Conservation (phyloP, 2,329 filamentous ascomycete species). For the Monosporascus ibericus region DNA sequence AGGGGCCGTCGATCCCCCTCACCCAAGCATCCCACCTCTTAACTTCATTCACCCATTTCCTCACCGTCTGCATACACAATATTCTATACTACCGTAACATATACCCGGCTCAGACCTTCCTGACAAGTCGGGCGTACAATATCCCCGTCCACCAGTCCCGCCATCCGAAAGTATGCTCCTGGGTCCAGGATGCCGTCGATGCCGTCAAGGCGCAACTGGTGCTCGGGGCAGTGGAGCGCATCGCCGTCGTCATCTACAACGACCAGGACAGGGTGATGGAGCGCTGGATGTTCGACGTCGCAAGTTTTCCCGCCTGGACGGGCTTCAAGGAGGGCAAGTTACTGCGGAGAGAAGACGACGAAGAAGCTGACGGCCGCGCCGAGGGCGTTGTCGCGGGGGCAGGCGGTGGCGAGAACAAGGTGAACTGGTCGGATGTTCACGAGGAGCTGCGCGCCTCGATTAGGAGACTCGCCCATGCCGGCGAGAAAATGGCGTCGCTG, state of each 20-base stretch:
- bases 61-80: constrained; percentile 77
- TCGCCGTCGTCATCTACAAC: constrained; percentile 41
- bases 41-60: constrained; percentile 68
- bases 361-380: constrained; percentile 8
- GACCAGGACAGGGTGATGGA: constrained; percentile 42
- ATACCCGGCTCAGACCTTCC: constrained; percentile 73
- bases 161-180: constrained; percentile 78
- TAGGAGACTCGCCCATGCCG: constrained; percentile 54
- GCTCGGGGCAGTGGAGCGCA: constrained; percentile 40
- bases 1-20: constrained; percentile 23
- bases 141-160: constrained; percentile 78
- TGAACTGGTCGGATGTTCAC: constrained; percentile 57
- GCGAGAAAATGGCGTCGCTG: constrained; percentile 49
- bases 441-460: constrained; percentile 68
- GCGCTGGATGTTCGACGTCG: constrained; percentile 56
- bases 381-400: constrained; percentile 2
- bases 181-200: constrained; percentile 74
- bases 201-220: constrained; percentile 67
- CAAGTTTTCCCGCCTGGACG: constrained; percentile 42
- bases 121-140: constrained; percentile 75
- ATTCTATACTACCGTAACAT: constrained; percentile 76
- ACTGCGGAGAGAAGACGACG: constrained; percentile 19
- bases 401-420: constrained; percentile 1
- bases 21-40: constrained; percentile 52
- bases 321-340: constrained; percentile 24